Conservation (phyloP, 495 filamentous ascomycete genomes). For the Xylaria scruposa region DNA sequence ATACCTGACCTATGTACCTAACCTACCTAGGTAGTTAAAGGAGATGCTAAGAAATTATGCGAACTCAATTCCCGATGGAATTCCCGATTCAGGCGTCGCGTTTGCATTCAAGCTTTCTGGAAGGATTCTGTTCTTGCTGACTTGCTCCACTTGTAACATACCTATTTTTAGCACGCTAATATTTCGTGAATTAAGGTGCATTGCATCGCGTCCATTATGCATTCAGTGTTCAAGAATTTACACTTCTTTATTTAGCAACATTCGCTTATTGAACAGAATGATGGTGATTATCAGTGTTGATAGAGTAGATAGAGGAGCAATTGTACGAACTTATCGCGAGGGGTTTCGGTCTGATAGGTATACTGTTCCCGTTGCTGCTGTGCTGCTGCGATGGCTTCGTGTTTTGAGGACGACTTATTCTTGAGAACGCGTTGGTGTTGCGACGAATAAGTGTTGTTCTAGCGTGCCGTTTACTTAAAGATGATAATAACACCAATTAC, state of each 20-base stretch:
- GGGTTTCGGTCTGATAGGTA: not conserved
- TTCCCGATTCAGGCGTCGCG: not conserved
- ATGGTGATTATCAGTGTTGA: not conserved
- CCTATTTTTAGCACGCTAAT: not conserved
- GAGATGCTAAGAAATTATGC: not conserved
- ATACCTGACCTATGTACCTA: no score
- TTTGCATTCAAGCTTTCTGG: not conserved
- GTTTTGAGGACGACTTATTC: not conserved
- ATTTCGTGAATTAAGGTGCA: not conserved
- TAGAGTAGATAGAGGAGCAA: not conserved
- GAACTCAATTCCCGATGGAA: not conserved
- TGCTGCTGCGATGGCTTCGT: not conserved
- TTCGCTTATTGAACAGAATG: not conserved
- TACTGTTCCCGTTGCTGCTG: no score
- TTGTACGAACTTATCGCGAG: not conserved
- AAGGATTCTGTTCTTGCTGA: not conserved
- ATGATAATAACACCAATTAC: no score
- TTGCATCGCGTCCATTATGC: not conserved
- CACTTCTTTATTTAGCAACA: not conserved
- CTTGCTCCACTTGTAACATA: not conserved
- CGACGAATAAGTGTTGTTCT: not conserved
- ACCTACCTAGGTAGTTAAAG: not conserved
- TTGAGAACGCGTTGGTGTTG: not conserved
- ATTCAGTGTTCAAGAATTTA: not conserved
- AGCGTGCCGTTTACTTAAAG: not conserved